Percentiles rank a stretch among this genome's conserved stretches.
Conservation (phyloP, 305 asterid species). For the Plantago rigida region DNA sequence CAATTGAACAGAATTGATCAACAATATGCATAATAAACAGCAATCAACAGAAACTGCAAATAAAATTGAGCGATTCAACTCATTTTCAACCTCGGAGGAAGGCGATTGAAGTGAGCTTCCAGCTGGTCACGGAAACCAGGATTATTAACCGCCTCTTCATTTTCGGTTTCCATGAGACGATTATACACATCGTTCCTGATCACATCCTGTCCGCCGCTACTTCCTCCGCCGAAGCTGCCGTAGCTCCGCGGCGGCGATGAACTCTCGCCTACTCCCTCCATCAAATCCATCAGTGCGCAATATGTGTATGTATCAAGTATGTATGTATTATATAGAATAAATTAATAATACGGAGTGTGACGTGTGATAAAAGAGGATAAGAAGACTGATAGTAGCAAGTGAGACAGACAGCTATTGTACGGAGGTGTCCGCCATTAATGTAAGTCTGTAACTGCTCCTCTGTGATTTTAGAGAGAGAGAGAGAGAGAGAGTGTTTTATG, state of each 20-base stretch:
- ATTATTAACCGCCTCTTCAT: slow-evolving; percentile 53
- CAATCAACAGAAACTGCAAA: background rate
- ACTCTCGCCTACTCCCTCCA: slow-evolving; percentile 86
- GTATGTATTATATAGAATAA: slow-evolving; percentile 3
- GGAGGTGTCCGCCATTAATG: slow-evolving; percentile 29
- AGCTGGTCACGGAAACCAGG: slow-evolving; percentile 60
- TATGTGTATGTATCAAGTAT: no score
- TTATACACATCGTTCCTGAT: slow-evolving; percentile 60
- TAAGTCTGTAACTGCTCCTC: background rate
- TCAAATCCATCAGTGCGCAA: slow-evolving; percentile 45
- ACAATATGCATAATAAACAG: no score
- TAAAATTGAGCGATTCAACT: background rate
- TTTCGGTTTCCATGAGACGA: slow-evolving; percentile 54
- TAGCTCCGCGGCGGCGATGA: slow-evolving; percentile 81
- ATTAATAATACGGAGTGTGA: background rate
- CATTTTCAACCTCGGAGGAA: slow-evolving; percentile 60
- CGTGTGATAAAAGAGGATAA: slow-evolving; percentile 12
- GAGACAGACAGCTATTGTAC: slow-evolving; percentile 15
- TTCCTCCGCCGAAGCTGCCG: slow-evolving; percentile 48
- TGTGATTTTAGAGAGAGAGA: slow-evolving; percentile 32
- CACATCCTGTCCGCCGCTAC: slow-evolving; percentile 39
- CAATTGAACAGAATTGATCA: no score
- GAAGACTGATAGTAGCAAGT: slow-evolving; percentile 24
- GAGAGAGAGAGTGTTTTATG: slow-evolving; percentile 22
- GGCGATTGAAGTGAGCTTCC: slow-evolving; percentile 78